These are phyloP conservation scores for Tricholoma flavovirens DNA, from an alignment of 768 basidiomycete species.

Conservation along the genomic window DNA sequence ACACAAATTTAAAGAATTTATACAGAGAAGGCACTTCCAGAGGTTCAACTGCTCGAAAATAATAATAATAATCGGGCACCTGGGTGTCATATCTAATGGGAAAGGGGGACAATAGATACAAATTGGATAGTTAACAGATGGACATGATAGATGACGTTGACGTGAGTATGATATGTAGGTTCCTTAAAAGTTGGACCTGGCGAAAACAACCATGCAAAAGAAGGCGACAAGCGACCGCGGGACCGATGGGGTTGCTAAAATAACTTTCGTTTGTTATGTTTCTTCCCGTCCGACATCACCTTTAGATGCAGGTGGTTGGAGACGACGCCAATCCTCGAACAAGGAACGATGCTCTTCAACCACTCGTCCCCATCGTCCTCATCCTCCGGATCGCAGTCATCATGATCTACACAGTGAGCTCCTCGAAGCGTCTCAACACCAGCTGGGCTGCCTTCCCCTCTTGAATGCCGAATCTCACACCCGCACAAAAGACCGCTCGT, in stretches of 20 bases:
- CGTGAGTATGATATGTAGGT: background rate
- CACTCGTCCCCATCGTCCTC: conserved; percentile 86
- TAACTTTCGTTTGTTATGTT: conserved; percentile 61
- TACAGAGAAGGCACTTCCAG: background rate
- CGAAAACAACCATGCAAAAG: background rate
- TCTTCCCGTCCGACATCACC: conserved; percentile 74
- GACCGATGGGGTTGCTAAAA: conserved; percentile 38
- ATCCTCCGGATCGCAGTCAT: conserved; percentile 56
- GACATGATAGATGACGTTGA: background rate
- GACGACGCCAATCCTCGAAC: conserved; percentile 42
- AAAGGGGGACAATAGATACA: conserved; percentile 5
- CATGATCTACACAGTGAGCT: conserved; percentile 57
- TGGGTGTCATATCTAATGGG: conserved; percentile 4
- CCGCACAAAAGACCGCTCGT: conserved; percentile 74
- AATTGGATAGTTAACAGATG: background rate
- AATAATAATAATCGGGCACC: conserved; percentile 4
- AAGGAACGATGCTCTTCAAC: conserved; percentile 69
- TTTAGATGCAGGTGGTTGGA: conserved; percentile 68
- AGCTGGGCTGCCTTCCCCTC: background rate
- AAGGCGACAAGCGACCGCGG: conserved; percentile 1
- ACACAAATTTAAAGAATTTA: background rate
- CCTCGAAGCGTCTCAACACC: conserved; percentile 33
- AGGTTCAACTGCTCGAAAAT: background rate
- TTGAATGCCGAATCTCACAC: conserved; percentile 39
- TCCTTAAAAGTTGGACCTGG: conserved; percentile 1